These are phyloP conservation scores for Cordyceps javanica DNA, from an alignment of 2,329 filamentous ascomycete species.

Conservation along the genomic window DNA sequence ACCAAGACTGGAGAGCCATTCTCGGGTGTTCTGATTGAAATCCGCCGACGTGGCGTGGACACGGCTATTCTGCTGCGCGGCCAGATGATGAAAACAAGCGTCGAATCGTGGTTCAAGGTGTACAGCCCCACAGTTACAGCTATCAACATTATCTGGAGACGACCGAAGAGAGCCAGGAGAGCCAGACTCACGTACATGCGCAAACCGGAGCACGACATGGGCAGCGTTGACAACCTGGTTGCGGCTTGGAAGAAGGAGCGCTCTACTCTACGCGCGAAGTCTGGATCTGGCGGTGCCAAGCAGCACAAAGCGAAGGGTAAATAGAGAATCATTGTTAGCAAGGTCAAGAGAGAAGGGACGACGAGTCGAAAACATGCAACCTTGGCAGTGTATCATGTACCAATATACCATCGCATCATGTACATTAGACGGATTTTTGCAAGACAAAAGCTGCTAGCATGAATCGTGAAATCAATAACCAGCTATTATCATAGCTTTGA, in stretches of 20 bases:
- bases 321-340: constrained; percentile 10
- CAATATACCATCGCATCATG: constrained; percentile 12
- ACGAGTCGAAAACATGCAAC: constrained; percentile 20
- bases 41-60: constrained; percentile 82
- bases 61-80: constrained; percentile 82
- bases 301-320: constrained; percentile 17
- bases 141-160: constrained; percentile 88
- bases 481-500: background rate
- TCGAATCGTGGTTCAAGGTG: constrained; percentile 97
- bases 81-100: constrained; percentile 76
- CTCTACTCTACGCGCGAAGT: constrained; percentile 31
- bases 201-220: constrained; percentile 79
- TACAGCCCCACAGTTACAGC: constrained; percentile 85
- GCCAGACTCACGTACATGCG: constrained; percentile 89
- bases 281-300: constrained; percentile 23
- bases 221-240: constrained; percentile 77
- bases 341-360: constrained; percentile 15
- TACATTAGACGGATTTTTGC: background rate
- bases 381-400: constrained; percentile 14
- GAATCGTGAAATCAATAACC: background rate
- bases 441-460: background rate
- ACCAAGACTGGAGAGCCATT: constrained; percentile 79
- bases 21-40: constrained; percentile 79
- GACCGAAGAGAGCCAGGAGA: constrained; percentile 75
- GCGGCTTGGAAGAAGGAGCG: constrained; percentile 42